These are phyloP conservation scores for Backusella liffmaniae DNA, from an alignment of 192 early-diverging fungal species.

Conservation along the genomic window DNA sequence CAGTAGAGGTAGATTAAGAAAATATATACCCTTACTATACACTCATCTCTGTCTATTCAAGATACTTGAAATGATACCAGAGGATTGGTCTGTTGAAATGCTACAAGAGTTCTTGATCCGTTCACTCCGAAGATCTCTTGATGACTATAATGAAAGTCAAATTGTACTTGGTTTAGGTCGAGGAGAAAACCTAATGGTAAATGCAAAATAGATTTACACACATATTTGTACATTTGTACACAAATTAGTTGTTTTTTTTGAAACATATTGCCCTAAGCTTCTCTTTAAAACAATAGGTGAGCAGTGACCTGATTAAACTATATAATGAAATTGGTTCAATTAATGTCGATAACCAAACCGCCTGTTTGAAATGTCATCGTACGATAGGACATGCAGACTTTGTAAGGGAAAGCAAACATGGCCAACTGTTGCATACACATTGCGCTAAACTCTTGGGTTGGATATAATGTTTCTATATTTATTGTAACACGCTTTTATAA, in stretches of 20 bases:
- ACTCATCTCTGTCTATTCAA: slow-evolving; percentile 5
- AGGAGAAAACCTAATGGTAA: slow-evolving; percentile 49
- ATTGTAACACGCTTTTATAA: background rate
- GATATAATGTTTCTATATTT: background rate
- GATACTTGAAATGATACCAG: slow-evolving; percentile 50
- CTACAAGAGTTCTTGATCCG: slow-evolving; percentile 44
- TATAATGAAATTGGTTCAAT: slow-evolving; percentile 43
- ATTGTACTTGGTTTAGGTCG: slow-evolving; percentile 47
- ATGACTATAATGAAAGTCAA: slow-evolving; percentile 45
- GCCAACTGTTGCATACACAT: slow-evolving; percentile 41
- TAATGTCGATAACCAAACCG: slow-evolving; percentile 36
- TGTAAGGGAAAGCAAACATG: slow-evolving; percentile 36
- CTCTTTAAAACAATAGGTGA: slow-evolving; percentile 23
- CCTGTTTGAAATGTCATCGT: slow-evolving; percentile 41
- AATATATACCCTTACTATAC: background rate
- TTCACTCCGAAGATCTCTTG: slow-evolving; percentile 45
- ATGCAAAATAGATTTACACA: background rate
- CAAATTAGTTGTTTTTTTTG: background rate
- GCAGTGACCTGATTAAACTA: slow-evolving; percentile 37
- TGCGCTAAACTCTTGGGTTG: slow-evolving; percentile 26
- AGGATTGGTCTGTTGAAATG: slow-evolving; percentile 51
- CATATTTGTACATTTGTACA: background rate
- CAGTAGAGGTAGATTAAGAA: slow-evolving; percentile 43
- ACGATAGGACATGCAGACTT: slow-evolving; percentile 40
- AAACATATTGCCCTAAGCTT: background rate